Evolutionary conservation across 2,329 filamentous ascomycete species (phyloP), one percentile per base, ranked within the genome.

Genomic region (Eutypa lata): DNA sequence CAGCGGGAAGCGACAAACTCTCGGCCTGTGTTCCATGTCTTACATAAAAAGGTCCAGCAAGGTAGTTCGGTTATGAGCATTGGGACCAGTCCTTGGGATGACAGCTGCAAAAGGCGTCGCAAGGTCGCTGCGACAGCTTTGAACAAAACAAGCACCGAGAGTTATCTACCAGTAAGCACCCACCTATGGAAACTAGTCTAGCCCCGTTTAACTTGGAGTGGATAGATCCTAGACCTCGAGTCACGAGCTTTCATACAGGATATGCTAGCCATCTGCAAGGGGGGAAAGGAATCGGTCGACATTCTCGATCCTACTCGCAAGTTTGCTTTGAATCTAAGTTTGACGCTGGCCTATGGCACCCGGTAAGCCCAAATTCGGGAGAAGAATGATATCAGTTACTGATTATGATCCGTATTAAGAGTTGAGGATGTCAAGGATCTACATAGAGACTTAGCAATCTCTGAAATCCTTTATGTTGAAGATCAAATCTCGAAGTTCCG

Each of bases 71-170:
- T 68, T 7, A 68, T 65, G 1, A 68, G 64, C 14, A 86, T 88
- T 50, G 85, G 85, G 2, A 88, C 84, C 1, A 86, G 82, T 0
- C 85, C 85, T 0, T 88, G 84, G 83, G 83, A 87, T 58, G 84
- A 87, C 49, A 85, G 81, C 16, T 86, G 82, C 69, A 88, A 87
- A 65, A 75, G 77, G 11, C 74, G 84, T 7, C 76, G 85, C 40
- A 88, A 87, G 72, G 83, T 84, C 3, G 84, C 84, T 0, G 84
- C 84, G 0, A 86, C 83, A 0, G 84, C 84, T 0, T 72, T 88
- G 44, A 88, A 88, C 66, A 76, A 81, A 5, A 83, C 84, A 0
- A 81, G 83, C 0, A 81, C 85, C 7, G 82, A 86, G 60, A 84
- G 79, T 2, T 88, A 88, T 63, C 84, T 86, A 76, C 84, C 84